Base-by-base conservation (phyloP, 1,284 basidiomycete genomes). In the Ganoderma lingzhi region DNA sequence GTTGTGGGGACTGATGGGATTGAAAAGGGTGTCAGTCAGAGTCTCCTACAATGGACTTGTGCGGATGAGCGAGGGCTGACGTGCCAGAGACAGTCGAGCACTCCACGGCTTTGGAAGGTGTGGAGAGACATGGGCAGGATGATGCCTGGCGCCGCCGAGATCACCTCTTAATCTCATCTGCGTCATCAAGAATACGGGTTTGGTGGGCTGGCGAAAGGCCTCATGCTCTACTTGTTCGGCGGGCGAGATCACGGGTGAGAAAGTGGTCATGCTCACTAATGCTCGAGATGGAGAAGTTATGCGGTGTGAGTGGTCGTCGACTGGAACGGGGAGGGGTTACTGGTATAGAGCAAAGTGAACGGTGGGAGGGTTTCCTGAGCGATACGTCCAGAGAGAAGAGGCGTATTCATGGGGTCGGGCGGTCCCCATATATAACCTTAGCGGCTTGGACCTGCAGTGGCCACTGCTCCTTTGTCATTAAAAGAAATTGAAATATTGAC, bases 161-260 rank as follows among this genome's bases (percentile, higher is more conserved):
- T n/a, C n/a, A n/a, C n/a, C n/a, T n/a, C n/a, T n/a, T n/a, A n/a
- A n/a, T n/a, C n/a, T n/a, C n/a, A n/a, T n/a, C 4, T 28, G 51
- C 12, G 23, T 56, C 14, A 39, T 39, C 19, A 28, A 15, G 41
- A 64, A 28, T 23, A n/a, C 35, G n/a, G 62, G 62, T 63, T 55
- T 64, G 37, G n/a, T 23, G 28, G 37, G n/a, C n/a, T n/a, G n/a
- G n/a, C 56, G 19, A 61, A 42, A 2, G 59, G 59, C 23, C 39
- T 44, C 3, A 30, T 59, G 62, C n/a, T 56, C 55, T n/a, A n/a
- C 35, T 42, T 42, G 15, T 60, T 64, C 8, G 45, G 30, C 14
- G 72, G 72, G 12, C 68, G 70, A 15, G 35, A 73, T 71, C 23
- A 73, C 55, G 5, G 60, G 70, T 15, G 72, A 73, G 45, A 73